Evolutionary conservation across 768 basidiomycete genomes (phyloP), one percentile per base, ranked within the genome.

Genomic region (Amanita muscaria): DNA sequence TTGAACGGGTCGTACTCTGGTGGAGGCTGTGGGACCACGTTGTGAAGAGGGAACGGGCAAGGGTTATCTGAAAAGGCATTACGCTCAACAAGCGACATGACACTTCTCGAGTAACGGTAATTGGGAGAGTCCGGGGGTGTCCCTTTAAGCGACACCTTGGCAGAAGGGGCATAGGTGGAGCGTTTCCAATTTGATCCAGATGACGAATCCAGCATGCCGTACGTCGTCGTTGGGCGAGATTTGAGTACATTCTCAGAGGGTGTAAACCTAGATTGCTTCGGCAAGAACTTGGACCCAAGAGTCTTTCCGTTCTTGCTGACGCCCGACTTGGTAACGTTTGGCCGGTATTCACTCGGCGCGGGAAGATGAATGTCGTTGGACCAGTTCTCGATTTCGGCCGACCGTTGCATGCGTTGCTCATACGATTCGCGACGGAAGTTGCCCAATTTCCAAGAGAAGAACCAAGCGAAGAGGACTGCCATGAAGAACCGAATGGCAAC

Each of bases 391-490:
- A 99, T 96, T 61, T 91, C 88, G 18, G 77, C 76, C 2, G 85
- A 80, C 18, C 94, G 82, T 49, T 80, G 79, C 81, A 90, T 90
- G 11, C 93, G 78, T 59, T 98, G 79, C 59, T 88, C 83, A 59
- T 92, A 90, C 12, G 90, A 89, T 66, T 99, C 96, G 30, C 78
- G 75, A 50, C 86, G 84, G 73, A 94, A 98, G 51, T 88, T 85
- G 38, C 96, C 96, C 32, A 99, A 72, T 56, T 80, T 80, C 83
- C 88, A 91, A n/a, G 87, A 90, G 62, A 88, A 85, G 76, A 97
- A 98, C 96, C 96, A 99, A 19, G 87, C 76, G 64, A 98, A 99
- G 60, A 94, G 72, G 58, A 96, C 88, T 37, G 96, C 96, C 91
- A 98, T 94, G 53, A 76, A 69, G 67, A 98, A 99, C 27, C 91